A percentile compares a stretch with the other conserved stretches of the same genome.
These are phyloP conservation scores for Mrakia gelida DNA, from an alignment of 768 basidiomycete species.

Conservation along the genomic window DNA sequence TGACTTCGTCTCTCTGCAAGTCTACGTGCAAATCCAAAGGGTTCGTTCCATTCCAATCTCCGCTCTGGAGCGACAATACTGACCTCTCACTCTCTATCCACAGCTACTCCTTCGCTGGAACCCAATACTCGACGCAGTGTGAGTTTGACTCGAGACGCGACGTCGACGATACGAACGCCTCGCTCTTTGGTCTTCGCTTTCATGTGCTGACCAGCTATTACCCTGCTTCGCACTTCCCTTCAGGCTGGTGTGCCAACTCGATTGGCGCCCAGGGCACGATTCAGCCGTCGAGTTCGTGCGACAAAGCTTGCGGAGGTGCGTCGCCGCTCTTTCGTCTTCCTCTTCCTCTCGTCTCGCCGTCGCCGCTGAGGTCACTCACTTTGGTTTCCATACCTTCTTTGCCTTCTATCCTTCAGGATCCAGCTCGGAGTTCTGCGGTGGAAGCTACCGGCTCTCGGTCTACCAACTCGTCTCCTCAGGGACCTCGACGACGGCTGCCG, in stretches of 20 bases:
- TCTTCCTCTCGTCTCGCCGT: background rate
- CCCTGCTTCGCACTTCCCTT: background rate
- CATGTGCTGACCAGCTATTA: background rate
- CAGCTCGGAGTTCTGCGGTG: background rate
- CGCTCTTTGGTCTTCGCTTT: background rate
- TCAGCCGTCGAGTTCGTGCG: background rate
- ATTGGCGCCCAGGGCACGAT: background rate
- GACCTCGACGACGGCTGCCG: too few species aligned
- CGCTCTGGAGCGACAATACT: rapidly evolving
- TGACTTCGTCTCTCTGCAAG: background rate
- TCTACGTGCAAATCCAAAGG: background rate
- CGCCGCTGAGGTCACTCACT: background rate
- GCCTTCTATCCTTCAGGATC: background rate
- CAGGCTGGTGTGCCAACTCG: background rate
- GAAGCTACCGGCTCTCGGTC: background rate
- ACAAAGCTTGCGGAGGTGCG: background rate
- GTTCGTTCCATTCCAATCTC: background rate
- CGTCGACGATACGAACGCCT: too few species aligned
- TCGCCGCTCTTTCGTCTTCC: background rate
- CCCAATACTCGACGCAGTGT: background rate
- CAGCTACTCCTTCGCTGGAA: background rate
- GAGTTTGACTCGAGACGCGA: background rate
- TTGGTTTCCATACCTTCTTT: background rate
- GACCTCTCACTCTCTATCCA: background rate
- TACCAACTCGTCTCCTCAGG: background rate